Conservation (phyloP, 805 yeast genomes). For the Phaffomyces antillensis region DNA sequence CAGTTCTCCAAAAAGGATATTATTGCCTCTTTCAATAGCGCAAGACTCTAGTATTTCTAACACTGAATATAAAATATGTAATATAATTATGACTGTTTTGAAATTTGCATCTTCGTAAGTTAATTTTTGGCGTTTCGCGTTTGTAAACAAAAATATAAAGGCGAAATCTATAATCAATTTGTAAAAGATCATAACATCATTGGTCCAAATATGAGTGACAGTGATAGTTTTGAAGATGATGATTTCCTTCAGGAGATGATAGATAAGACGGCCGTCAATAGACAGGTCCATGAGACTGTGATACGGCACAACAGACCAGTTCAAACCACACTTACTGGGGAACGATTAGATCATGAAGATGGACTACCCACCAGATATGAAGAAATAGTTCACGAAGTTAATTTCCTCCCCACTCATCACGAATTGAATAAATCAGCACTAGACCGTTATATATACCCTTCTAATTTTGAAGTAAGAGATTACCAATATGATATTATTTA, state of each 20-base stretch:
- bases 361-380: conserved; percentile 23
- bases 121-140: background rate
- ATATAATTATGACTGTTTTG: background rate
- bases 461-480: conserved; percentile 76
- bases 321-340: conserved; percentile 30
- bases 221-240: conserved; percentile 26
- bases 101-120: background rate
- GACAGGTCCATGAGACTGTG: conserved; percentile 24
- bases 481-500: conserved; percentile 80
- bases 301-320: conserved; percentile 25
- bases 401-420: conserved; percentile 44
- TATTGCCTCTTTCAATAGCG: conserved; percentile 42
- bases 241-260: conserved; percentile 17
- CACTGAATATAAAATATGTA: background rate
- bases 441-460: conserved; percentile 66
- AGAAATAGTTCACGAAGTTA: conserved; percentile 28
- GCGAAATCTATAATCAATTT: background rate
- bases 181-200: too few relatives aligned
- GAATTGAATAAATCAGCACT: conserved; percentile 34
- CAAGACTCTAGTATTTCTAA: conserved; percentile 10
- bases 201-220: conserved; percentile 2
- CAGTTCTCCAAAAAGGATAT: conserved; percentile 50
- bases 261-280: conserved; percentile 26
- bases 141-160: conserved; percentile 1
- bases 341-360: conserved; percentile 15